A percentile compares a stretch with the other conserved stretches of the same genome.
phyloP scores from a whole-genome alignment of 148 eudicot species.

The Hydrangea macrophylla region DNA sequence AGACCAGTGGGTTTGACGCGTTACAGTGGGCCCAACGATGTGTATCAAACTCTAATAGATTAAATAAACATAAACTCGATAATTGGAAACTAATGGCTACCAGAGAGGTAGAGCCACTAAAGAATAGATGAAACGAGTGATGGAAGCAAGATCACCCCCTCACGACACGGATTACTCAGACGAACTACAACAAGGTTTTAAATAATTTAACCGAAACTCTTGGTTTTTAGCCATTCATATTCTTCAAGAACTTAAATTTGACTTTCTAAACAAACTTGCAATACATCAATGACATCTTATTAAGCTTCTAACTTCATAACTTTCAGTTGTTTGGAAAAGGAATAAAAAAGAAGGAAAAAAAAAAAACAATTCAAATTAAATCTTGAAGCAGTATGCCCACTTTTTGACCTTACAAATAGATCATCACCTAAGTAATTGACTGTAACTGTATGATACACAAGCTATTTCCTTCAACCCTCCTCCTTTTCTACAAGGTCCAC shows the following conservation, averaged over 20 bases:
- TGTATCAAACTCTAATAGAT: too few species aligned
- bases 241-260: not conserved
- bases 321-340: not conserved
- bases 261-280: not conserved
- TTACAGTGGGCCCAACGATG: too few species aligned
- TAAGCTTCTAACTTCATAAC: not conserved
- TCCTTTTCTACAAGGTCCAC: not conserved
- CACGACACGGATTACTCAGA: too few species aligned
- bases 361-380: not conserved
- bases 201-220: not conserved
- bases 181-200: too few species aligned
- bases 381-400: not conserved
- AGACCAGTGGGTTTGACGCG: too few species aligned
- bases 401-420: slow-evolving; percentile 6
- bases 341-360: not conserved
- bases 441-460: not conserved
- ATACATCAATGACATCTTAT: not conserved
- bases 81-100: too few species aligned
- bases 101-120: too few species aligned
- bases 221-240: not conserved
- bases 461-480: not conserved
- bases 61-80: too few species aligned
- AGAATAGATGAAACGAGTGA: too few species aligned
- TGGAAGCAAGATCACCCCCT: too few species aligned
- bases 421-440: not conserved